Conservation (phyloP, 202 grass and related monocot genomes). For the Carex arenaria region DNA sequence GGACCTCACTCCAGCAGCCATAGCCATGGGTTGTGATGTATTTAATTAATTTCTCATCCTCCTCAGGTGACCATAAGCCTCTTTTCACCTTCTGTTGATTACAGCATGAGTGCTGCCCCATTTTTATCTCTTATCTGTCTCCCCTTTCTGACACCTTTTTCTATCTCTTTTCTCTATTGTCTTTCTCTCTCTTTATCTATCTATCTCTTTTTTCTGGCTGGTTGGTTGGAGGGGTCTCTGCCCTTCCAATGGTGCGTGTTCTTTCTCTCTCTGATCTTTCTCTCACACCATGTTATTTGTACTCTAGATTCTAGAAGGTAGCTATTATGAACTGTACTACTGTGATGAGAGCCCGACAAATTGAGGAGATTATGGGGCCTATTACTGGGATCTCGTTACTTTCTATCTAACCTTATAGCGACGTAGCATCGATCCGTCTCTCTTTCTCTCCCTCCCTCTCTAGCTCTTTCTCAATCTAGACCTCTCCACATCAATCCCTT, state of each 20-base stretch:
- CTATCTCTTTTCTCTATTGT: slow-evolving; percentile 19
- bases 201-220: neutral
- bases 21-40: slow-evolving; percentile 98
- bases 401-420: slow-evolving; percentile 91
- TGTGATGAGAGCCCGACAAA: slow-evolving; percentile 32
- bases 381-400: slow-evolving; percentile 39
- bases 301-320: slow-evolving; percentile 31
- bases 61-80: slow-evolving; percentile 97
- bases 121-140: slow-evolving; percentile 20
- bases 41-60: slow-evolving; percentile 96
- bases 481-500: slow-evolving; percentile 1
- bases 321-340: slow-evolving; percentile 28
- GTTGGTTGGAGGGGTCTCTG: slow-evolving; percentile 14
- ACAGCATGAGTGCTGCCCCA: slow-evolving; percentile 99
- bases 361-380: slow-evolving; percentile 13
- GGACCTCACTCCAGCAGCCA: slow-evolving; percentile 98
- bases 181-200: slow-evolving; percentile 15
- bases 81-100: slow-evolving; percentile 99
- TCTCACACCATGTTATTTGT: slow-evolving; percentile 23
- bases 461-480: slow-evolving; percentile 19
- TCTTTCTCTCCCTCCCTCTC: slow-evolving; percentile 9
- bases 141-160: neutral
- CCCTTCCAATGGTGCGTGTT: neutral
- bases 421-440: slow-evolving; percentile 72
- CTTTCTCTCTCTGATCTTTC: neutral